Base-by-base conservation (phyloP, 768 basidiomycete species). In the Kwoniella europaea region DNA sequence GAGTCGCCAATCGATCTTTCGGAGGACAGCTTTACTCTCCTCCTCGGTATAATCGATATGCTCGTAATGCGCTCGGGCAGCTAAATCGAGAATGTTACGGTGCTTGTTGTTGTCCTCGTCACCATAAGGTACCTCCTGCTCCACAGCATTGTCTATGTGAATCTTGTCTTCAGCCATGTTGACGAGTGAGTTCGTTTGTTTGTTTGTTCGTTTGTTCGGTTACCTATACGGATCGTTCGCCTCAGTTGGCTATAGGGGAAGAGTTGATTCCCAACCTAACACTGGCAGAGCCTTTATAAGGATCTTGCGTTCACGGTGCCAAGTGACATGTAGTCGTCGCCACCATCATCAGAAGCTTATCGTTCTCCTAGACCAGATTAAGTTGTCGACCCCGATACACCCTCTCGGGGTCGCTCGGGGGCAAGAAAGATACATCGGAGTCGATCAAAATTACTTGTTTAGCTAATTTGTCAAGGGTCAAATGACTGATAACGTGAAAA, bases 1-100 rank as follows among this genome's bases (percentile, higher is more conserved):
- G 42, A 74, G 60, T 54, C 70, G 68, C 72, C 68, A 74, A 62
- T 74, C 72, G 65, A 74, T 67, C 42, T 66, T 66, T 3, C 63
- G 46, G 5, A 65, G 20, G 16, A 60, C 59, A 6, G 35, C 5
- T 60, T 44, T 41, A 60, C 59, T 60, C 42, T 60, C 59, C 42
- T 60, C 59, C 16, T 60, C 59, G 41, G 42, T 60, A 43, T 44
- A 60, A n/a, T 60, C 59, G 42, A 60, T 43, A 20, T 60, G 59
- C 42, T 54, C 61, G 22, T 63, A 55, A 18, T 63, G 68, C 10
- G 67, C 67, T 35, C 41, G 5, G 29, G 67, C 67, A 27, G 67
- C 67, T 4, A 69, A 20, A 44, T 69, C 67, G 35, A 69, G 18
- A n/a, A 69, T 69, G 53, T 27, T 44, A 5, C 44, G 18, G 42